These are phyloP conservation scores for Aureobasidium musti DNA, from an alignment of 2,329 filamentous ascomycete species.

Conservation along the genomic window DNA sequence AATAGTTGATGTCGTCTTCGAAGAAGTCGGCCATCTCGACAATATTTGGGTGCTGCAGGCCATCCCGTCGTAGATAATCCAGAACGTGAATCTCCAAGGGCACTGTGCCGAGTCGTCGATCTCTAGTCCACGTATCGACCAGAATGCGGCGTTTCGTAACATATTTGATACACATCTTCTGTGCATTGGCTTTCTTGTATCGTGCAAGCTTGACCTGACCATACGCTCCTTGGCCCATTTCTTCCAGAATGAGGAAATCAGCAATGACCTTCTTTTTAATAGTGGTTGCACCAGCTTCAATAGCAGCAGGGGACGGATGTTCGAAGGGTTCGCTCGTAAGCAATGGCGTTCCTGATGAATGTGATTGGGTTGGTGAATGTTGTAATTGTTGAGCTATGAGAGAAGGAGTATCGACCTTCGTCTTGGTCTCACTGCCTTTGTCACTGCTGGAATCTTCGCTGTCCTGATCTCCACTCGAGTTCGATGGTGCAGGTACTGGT, in stretches of 20 bases:
- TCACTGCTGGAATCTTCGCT: slow-evolving; percentile 29
- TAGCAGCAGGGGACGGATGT: slow-evolving; percentile 43
- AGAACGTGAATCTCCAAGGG: slow-evolving; percentile 96
- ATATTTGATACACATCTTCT: slow-evolving; percentile 94
- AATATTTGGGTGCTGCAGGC: slow-evolving; percentile 64
- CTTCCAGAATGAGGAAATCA: slow-evolving; percentile 90
- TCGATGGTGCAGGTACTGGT: slow-evolving; percentile 70
- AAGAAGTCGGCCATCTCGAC: slow-evolving; percentile 71
- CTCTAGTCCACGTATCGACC: slow-evolving; percentile 97
- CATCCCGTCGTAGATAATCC: slow-evolving; percentile 81
- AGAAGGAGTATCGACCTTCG: slow-evolving; percentile 14
- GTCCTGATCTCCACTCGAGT: slow-evolving; percentile 41
- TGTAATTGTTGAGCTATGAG: slow-evolving; percentile 9
- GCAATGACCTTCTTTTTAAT: slow-evolving; percentile 76
- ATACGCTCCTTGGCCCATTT: slow-evolving; percentile 98
- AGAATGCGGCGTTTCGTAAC: slow-evolving; percentile 96
- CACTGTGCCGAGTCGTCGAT: slow-evolving; percentile 88
- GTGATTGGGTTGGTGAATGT: slow-evolving; percentile 43
- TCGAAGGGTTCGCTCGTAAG: slow-evolving; percentile 42
- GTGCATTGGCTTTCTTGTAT: slow-evolving; percentile 69
- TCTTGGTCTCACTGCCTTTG: not conserved
- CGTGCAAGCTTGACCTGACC: slow-evolving; percentile 95
- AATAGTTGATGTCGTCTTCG: slow-evolving; percentile 87
- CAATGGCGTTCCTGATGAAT: slow-evolving; percentile 52
- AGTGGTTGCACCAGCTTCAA: slow-evolving; percentile 38